A percentile compares a stretch with the other conserved stretches of the same genome.
These are phyloP conservation scores for Pyricularia grisea DNA, from an alignment of 2,329 filamentous ascomycete species.

Conservation along the genomic window DNA sequence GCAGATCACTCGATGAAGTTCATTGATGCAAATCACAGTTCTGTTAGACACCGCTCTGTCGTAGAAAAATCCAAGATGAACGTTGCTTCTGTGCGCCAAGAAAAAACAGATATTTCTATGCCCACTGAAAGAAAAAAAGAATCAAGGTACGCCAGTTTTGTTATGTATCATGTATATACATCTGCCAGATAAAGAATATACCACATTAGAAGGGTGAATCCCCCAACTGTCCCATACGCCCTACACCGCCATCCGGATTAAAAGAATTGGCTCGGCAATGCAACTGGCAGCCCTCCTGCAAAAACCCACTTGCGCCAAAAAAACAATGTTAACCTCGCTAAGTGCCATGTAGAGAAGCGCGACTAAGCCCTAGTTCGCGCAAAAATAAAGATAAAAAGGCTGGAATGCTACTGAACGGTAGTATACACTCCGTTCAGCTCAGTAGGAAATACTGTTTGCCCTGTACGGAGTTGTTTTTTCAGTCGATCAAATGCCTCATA, in stretches of 20 bases:
- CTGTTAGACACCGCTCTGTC: too few relatives aligned
- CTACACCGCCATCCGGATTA: background rate
- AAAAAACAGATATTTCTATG: background rate
- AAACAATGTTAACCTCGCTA: background rate
- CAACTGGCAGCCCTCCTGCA: background rate
- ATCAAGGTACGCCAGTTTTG: background rate
- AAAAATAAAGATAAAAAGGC: background rate
- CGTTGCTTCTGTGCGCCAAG: too few relatives aligned
- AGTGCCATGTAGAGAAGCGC: background rate
- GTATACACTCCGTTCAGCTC: background rate
- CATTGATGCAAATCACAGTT: too few relatives aligned
- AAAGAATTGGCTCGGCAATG: background rate
- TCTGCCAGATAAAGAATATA: background rate
- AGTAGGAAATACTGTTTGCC: background rate
- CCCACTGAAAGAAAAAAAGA: background rate
- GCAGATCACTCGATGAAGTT: too few relatives aligned
- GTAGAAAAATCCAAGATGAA: too few relatives aligned
- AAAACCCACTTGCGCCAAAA: background rate
- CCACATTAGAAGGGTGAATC: background rate
- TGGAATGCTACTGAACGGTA: background rate
- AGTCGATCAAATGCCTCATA: conserved; percentile 27
- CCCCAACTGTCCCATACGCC: too few relatives aligned
- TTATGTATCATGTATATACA: background rate
- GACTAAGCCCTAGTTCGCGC: background rate
- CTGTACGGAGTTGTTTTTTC: background rate